Base-by-base conservation (phyloP, 495 filamentous ascomycete genomes). In the Sphaerosporella brunnea region DNA sequence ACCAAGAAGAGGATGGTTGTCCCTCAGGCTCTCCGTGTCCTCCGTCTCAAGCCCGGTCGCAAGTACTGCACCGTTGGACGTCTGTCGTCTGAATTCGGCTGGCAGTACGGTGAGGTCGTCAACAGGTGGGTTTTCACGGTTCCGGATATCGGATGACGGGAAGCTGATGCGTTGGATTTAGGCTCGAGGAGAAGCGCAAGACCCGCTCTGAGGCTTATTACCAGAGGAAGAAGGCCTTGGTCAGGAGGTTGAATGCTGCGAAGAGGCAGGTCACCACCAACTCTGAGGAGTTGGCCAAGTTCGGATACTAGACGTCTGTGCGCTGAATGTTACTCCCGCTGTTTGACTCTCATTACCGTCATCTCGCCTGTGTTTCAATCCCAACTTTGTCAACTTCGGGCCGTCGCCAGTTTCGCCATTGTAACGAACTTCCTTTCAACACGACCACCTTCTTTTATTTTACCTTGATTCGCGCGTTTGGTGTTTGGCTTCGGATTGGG, bases 61-160 rank as follows among this genome's bases (percentile, higher is more conserved):
- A 97, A 97, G 77, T 97, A 87, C 80, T 97, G 92, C 80, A 87
- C 84, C 50, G 88, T 97, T 59, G 90, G 90, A 57, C 77, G 90
- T 66, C 72, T 97, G 63, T 90, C 85, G 71, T 86, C 95, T 67
- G 90, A 97, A 71, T 85, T 96, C 62, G 90, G 90, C 68, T 97
- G 90, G 90, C 96, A 96, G 70, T 97, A 97, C 80, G 79, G 93
- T 74, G 87, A 93, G 65, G 86, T 96, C 69, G 90, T 97, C 71
- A 78, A 75, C 57, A 81, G 84, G 90, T 97, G 69, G n/a, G 20
- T 36, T 35, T 45, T 41, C 24, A 23, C 42, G n/a, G 11, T 9
- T 19, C 9, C 34, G 41, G 37, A 26, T 26, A 24, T 42, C 26
- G 3, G 23, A 44, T 34, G 23, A 20, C 11, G 20, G 30, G 39